Evolutionary conservation across 2,329 filamentous ascomycete genomes (phyloP).

Genomic region (Fusarium brachygibbosum): DNA sequence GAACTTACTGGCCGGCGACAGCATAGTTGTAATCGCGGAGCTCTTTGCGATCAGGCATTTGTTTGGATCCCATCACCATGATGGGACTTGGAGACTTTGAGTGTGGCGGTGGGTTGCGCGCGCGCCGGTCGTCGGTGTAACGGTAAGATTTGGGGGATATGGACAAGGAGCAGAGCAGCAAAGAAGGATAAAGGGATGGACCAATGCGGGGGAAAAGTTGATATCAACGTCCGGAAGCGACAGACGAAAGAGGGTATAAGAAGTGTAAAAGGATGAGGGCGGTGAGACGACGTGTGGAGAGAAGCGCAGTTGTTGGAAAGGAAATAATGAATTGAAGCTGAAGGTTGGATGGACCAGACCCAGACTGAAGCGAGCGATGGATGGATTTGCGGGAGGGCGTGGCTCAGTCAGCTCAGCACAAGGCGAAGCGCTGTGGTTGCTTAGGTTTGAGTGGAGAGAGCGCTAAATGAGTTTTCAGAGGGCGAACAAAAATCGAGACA

Average conservation of each 20-base stretch:
- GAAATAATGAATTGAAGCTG: slow-evolving; percentile 24
- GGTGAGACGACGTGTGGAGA: slow-evolving; percentile 27
- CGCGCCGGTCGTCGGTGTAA: slow-evolving; percentile 30
- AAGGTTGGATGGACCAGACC: slow-evolving; percentile 8
- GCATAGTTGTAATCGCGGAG: slow-evolving; percentile 79
- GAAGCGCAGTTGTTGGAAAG: slow-evolving; percentile 37
- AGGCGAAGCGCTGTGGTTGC: slow-evolving; percentile 34
- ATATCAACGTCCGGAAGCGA: slow-evolving; percentile 31
- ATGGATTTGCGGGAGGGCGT: slow-evolving; percentile 27
- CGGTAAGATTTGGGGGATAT: neutral
- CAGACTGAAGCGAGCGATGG: slow-evolving; percentile 12
- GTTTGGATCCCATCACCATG: slow-evolving; percentile 50
- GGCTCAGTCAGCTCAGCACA: slow-evolving; percentile 41
- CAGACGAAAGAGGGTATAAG: slow-evolving; percentile 31
- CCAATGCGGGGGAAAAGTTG: slow-evolving; percentile 12
- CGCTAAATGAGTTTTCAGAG: slow-evolving; percentile 3
- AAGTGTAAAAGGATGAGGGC: slow-evolving; percentile 14
- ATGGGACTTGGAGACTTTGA: slow-evolving; percentile 20
- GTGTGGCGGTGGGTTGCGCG: slow-evolving; percentile 35
- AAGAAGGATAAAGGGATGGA: slow-evolving; percentile 3
- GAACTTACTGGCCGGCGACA: slow-evolving; percentile 85
- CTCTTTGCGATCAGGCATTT: slow-evolving; percentile 69
- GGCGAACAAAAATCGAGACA: neutral
- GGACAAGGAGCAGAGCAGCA: neutral
- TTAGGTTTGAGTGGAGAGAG: slow-evolving; percentile 31